These are phyloP conservation scores for Alternaria sp. DNA, from an alignment of 2,329 filamentous ascomycete genomes.

Conservation along the genomic window DNA sequence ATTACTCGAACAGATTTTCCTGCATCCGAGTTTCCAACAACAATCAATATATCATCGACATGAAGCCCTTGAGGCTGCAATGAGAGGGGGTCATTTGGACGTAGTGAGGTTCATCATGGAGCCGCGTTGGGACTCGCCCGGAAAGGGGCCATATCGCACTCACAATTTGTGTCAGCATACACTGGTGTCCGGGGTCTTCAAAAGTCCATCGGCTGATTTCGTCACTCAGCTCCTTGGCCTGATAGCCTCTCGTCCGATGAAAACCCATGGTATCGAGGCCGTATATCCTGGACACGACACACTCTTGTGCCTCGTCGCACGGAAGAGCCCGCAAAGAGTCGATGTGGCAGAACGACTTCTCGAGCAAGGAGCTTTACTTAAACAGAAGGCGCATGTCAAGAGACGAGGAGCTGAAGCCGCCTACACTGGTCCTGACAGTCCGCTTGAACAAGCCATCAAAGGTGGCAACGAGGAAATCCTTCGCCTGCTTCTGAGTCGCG, in stretches of 20 bases:
- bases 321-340: neutral
- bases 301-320: neutral
- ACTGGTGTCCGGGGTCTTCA: neutral
- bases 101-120: neutral
- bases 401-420: too few species aligned
- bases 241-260: neutral
- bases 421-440: neutral
- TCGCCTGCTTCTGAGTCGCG: conserved; percentile 3
- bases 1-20: neutral
- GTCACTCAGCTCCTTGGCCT: neutral
- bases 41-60: too few species aligned
- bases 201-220: neutral
- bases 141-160: neutral
- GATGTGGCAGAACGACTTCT: conserved; percentile 3
- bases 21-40: neutral
- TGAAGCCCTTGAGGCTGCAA: neutral
- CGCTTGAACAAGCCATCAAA: conserved; percentile 2
- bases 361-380: neutral
- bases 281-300: neutral
- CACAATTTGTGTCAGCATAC: neutral
- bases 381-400: neutral
- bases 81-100: neutral
- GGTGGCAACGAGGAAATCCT: conserved; percentile 7
- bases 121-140: neutral
- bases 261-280: neutral